Base-by-base conservation (phyloP, 169 alveolate species). In the Plasmodium coatneyi region DNA sequence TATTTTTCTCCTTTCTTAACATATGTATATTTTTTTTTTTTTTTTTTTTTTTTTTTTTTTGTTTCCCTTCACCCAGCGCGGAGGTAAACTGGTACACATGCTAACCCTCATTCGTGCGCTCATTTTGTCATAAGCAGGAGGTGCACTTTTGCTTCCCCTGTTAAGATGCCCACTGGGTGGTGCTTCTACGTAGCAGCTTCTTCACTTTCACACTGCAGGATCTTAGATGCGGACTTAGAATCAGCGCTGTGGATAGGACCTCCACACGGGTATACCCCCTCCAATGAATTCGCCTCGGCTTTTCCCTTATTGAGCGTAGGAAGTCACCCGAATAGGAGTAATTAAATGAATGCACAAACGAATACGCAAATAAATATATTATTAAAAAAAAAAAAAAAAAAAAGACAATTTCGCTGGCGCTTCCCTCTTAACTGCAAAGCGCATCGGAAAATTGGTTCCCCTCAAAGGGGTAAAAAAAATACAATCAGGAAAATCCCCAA, bases 341-440 rank as follows among this genome's bases (percentile, higher is more conserved):
- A 49, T 49, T 49, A 49, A 49, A 16, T 49, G 14, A 49, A 16
- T 14, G 25, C 60, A 49, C 60, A 14, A 49, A 49, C 1, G 56
- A 66, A 74, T 74, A 14, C 36, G 7, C 36, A 32, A 74, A 74
- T 19, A 39, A 66, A 66, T 49, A 49, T 16, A 49, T 49, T 14
- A 49, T 49, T 80, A 83, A 83, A 83, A 83, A 83, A 39, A 83
- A 36, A 83, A 83, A 36, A 83, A 83, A 83, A 83, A 70, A 83
- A 71, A 83, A 83, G 83, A 83, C 92, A 83, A 60, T 83, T 83
- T 41, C 49, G 74, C 56, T 76, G 28, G 19, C 71, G 34, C 32
- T 70, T 71, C 12, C 19, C 54, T 46, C 43, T 39, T 60, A 19
- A 82, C 72, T 39, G 30, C 84, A 4, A 43, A 39, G 22, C 66